These are phyloP conservation scores for Cairneyella variabilis DNA, from an alignment of 495 filamentous ascomycete species.

Conservation along the genomic window DNA sequence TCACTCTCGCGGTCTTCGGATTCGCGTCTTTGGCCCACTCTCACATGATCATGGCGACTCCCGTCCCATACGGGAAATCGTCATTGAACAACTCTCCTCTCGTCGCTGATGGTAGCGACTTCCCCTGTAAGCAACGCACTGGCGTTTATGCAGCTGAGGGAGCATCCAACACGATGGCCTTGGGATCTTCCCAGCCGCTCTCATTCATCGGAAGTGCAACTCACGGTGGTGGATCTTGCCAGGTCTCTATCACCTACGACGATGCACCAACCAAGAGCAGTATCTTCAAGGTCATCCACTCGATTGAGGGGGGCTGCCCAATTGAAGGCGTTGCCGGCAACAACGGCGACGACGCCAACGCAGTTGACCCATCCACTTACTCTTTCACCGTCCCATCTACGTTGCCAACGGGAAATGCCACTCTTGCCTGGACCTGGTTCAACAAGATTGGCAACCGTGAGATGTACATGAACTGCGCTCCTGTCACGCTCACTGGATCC, in stretches of 20 bases:
- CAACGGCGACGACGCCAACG: slow-evolving; percentile 18
- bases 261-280: slow-evolving; percentile 49
- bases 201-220: slow-evolving; percentile 59
- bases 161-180: slow-evolving; percentile 42
- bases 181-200: slow-evolving; percentile 52
- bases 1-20: slow-evolving; percentile 14
- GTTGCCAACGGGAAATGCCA: slow-evolving; percentile 56
- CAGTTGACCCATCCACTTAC: slow-evolving; percentile 36
- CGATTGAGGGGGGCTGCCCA: slow-evolving; percentile 79
- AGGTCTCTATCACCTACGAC: slow-evolving; percentile 79
- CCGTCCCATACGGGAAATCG: slow-evolving; percentile 57
- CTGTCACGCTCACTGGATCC: slow-evolving; percentile 60
- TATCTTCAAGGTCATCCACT: slow-evolving; percentile 75
- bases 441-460: slow-evolving; percentile 79
- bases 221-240: slow-evolving; percentile 86
- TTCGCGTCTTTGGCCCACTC: slow-evolving; percentile 50
- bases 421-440: slow-evolving; percentile 85
- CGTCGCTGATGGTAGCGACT: slow-evolving; percentile 55
- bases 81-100: slow-evolving; percentile 56
- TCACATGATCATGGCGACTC: slow-evolving; percentile 70
- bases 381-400: slow-evolving; percentile 54
- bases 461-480: slow-evolving; percentile 94
- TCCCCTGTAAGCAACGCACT: slow-evolving; percentile 66
- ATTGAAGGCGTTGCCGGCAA: slow-evolving; percentile 45
- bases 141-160: slow-evolving; percentile 38